phyloP scores from a whole-genome alignment of 2,329 filamentous ascomycete species.

The Epicoccum sorghinum region DNA sequence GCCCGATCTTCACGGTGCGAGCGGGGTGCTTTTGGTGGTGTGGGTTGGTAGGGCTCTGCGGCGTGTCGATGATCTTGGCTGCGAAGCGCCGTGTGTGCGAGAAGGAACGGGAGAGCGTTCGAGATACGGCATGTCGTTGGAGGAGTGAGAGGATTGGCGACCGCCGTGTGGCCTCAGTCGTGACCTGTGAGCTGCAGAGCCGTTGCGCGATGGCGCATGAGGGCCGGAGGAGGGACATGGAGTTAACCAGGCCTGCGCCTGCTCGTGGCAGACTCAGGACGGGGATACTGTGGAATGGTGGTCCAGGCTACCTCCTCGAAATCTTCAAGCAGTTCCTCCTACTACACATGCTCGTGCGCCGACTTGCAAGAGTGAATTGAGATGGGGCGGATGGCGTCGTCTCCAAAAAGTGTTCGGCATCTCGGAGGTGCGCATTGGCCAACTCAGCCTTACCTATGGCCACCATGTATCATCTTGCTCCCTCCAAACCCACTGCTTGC shows the following conservation, averaged over 20 bases:
- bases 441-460: neutral
- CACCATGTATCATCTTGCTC: neutral
- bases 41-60: slow-evolving; percentile 26
- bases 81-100: slow-evolving; percentile 28
- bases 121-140: slow-evolving; percentile 11
- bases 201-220: slow-evolving; percentile 36
- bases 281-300: too few relatives aligned
- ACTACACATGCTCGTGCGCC: slow-evolving; percentile 13
- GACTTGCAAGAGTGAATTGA: neutral
- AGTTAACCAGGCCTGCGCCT: slow-evolving; percentile 10
- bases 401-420: slow-evolving; percentile 23
- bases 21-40: slow-evolving; percentile 26
- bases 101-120: slow-evolving; percentile 32
- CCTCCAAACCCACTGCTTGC: neutral
- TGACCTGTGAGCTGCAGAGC: slow-evolving; percentile 30
- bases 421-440: slow-evolving; percentile 21
- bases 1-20: slow-evolving; percentile 42
- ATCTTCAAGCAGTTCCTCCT: neutral
- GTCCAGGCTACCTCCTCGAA: neutral
- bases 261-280: slow-evolving; percentile 1
- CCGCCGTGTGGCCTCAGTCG: slow-evolving; percentile 12
- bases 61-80: slow-evolving; percentile 35
- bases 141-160: slow-evolving; percentile 32
- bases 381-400: slow-evolving; percentile 2
- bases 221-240: slow-evolving; percentile 40